Evolutionary conservation across 2,329 filamentous ascomycete genomes (phyloP).

Genomic region (Stagonosporopsis chrysanthemi): DNA sequence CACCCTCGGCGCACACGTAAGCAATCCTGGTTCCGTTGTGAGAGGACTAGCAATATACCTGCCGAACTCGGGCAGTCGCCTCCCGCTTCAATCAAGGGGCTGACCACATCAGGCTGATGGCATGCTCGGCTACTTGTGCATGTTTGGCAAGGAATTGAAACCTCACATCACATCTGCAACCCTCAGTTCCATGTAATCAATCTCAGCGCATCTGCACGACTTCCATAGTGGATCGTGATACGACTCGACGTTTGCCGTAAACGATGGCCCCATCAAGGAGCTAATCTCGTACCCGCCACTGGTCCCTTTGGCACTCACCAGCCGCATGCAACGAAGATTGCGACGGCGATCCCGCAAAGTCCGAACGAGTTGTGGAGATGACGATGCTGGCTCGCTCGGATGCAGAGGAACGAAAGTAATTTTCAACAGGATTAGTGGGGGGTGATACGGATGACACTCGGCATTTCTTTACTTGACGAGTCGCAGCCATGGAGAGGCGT

Average conservation of each 20-base stretch:
- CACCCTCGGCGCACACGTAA: slow-evolving; percentile 16
- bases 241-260: slow-evolving; percentile 17
- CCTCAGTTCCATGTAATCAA: slow-evolving; percentile 11
- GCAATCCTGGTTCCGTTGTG: slow-evolving; percentile 13
- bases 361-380: slow-evolving; percentile 37
- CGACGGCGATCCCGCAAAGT: slow-evolving; percentile 16
- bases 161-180: slow-evolving; percentile 16
- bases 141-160: slow-evolving; percentile 15
- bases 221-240: slow-evolving; percentile 14
- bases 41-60: slow-evolving; percentile 15
- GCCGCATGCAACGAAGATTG: slow-evolving; percentile 26
- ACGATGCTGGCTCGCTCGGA: slow-evolving; percentile 35
- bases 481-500: slow-evolving; percentile 23
- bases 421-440: slow-evolving; percentile 29
- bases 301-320: slow-evolving; percentile 9
- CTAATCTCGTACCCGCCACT: slow-evolving; percentile 18
- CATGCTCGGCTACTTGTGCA: slow-evolving; percentile 21
- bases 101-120: slow-evolving; percentile 21
- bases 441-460: slow-evolving; percentile 41
- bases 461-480: slow-evolving; percentile 34
- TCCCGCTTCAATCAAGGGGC: slow-evolving; percentile 15
- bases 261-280: slow-evolving; percentile 21
- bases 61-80: slow-evolving; percentile 7
- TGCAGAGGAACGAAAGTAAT: slow-evolving; percentile 28
- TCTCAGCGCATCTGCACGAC: slow-evolving; percentile 17